A percentile compares a stretch with the other conserved stretches of the same genome.
Conservation (phyloP, 129 eudicot genomes). For the Artemisia tridentata region DNA sequence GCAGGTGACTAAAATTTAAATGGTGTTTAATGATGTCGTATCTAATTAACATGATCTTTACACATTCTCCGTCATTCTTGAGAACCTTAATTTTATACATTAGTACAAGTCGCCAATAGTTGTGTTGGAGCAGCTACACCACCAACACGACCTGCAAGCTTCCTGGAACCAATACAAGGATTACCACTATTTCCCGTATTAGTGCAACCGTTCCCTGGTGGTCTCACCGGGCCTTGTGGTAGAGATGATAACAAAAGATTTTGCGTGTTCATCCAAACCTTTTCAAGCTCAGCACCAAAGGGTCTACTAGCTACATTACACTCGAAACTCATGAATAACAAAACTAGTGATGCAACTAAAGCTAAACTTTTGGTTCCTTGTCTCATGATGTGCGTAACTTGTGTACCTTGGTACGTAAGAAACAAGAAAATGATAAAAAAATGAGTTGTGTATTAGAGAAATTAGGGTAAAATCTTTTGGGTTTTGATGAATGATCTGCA, state of each 20-base stretch:
- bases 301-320: conserved; percentile 25
- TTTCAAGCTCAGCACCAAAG: conserved; percentile 21
- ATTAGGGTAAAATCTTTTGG: background rate
- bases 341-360: conserved; percentile 5
- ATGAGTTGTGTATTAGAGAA: conserved; percentile 3
- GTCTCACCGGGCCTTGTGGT: conserved; percentile 1
- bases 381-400: background rate
- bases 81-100: conserved; percentile 2
- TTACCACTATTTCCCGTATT: conserved; percentile 31
- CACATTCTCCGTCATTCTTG: background rate
- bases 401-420: background rate
- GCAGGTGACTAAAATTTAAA: too few relatives aligned
- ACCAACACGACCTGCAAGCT: conserved; percentile 24
- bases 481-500: conserved; percentile 20
- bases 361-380: conserved; percentile 21
- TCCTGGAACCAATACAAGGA: conserved; percentile 28
- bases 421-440: background rate
- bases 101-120: background rate
- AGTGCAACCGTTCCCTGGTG: conserved; percentile 40
- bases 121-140: conserved; percentile 10
- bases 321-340: conserved; percentile 12
- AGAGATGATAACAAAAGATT: conserved; percentile 25
- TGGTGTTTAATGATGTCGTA: too few relatives aligned
- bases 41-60: too few relatives aligned
- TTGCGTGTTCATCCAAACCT: conserved; percentile 19